These are phyloP conservation scores for Hylodesmum podocarpum DNA, from an alignment of 306 rosid genomes.

Conservation along the genomic window DNA sequence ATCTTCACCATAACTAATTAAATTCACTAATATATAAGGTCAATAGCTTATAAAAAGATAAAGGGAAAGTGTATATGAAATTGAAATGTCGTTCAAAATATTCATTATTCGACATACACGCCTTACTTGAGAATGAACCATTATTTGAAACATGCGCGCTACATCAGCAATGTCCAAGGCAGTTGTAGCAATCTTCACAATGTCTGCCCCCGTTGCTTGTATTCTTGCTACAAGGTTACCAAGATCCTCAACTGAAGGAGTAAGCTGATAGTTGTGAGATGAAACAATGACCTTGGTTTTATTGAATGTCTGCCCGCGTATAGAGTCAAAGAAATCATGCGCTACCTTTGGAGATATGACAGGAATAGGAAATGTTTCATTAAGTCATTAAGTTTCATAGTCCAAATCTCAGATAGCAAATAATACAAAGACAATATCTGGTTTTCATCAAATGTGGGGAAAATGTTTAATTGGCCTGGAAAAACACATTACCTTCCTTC, in stretches of 20 bases:
- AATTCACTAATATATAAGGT: conserved; percentile 9
- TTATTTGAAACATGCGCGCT: conserved; percentile 71
- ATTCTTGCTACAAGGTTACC: conserved; percentile 86
- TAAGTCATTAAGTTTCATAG: conserved; percentile 23
- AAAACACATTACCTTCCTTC: background rate
- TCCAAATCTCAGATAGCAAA: conserved; percentile 25
- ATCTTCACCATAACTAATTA: conserved; percentile 17
- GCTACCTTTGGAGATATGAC: conserved; percentile 67
- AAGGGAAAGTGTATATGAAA: background rate
- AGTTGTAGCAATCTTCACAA: conserved; percentile 89
- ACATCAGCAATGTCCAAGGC: conserved; percentile 90
- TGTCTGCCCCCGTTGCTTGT: conserved; percentile 91
- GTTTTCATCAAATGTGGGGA: background rate
- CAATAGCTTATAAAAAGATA: background rate
- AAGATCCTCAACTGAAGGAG: conserved; percentile 91
- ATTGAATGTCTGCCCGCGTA: conserved; percentile 56
- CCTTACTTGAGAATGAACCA: conserved; percentile 89
- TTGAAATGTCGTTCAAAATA: background rate
- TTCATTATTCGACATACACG: background rate
- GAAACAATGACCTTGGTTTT: conserved; percentile 82
- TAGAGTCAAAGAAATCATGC: conserved; percentile 63
- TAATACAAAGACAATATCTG: background rate
- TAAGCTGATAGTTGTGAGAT: conserved; percentile 79
- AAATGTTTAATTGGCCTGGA: background rate
- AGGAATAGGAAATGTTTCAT: conserved; percentile 30